phyloP scores from a whole-genome alignment of 2,329 filamentous ascomycete species.

The Aspergillus quadrilineatus region DNA sequence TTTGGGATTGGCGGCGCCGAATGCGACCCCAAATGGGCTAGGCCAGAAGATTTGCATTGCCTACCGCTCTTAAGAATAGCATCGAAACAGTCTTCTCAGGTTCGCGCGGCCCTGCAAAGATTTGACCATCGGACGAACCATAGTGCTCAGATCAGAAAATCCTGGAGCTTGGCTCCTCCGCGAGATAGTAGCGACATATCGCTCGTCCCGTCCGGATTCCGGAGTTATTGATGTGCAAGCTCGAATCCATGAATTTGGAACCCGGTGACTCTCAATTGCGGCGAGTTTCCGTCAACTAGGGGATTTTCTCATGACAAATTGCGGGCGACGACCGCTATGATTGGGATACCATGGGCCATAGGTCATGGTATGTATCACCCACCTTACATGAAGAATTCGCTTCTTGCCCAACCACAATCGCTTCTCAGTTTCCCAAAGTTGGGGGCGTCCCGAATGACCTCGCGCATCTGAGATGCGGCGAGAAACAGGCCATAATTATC shows the following conservation, averaged over 20 bases:
- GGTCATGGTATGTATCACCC: conserved; percentile 10
- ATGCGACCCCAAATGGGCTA: not conserved
- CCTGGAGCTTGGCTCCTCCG: conserved; percentile 2
- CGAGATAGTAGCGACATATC: not conserved
- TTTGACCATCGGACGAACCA: conserved; percentile 12
- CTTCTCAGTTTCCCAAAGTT: conserved; percentile 5
- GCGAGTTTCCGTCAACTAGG: not conserved
- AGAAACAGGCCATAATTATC: not conserved
- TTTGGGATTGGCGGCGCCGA: conserved; percentile 2
- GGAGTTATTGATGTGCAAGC: conserved; percentile 1
- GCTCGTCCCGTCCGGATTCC: not conserved
- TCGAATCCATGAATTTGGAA: not conserved
- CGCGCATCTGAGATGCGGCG: conserved; percentile 13
- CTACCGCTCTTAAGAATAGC: not conserved
- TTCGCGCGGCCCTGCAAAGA: conserved; percentile 6
- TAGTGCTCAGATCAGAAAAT: conserved; percentile 1
- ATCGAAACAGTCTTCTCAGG: not conserved
- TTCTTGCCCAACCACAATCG: not conserved
- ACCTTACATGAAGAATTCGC: conserved; percentile 14
- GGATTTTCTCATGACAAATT: conserved; percentile 7
- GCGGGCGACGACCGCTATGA: not conserved
- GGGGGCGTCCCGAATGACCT: conserved; percentile 13
- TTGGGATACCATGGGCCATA: not conserved
- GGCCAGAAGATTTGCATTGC: not conserved
- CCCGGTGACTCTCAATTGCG: not conserved